A percentile compares a stretch with the other conserved stretches of the same genome.
Evolutionary conservation across 2,329 filamentous ascomycete species (phyloP).

Genomic region (Colletotrichum scovillei): DNA sequence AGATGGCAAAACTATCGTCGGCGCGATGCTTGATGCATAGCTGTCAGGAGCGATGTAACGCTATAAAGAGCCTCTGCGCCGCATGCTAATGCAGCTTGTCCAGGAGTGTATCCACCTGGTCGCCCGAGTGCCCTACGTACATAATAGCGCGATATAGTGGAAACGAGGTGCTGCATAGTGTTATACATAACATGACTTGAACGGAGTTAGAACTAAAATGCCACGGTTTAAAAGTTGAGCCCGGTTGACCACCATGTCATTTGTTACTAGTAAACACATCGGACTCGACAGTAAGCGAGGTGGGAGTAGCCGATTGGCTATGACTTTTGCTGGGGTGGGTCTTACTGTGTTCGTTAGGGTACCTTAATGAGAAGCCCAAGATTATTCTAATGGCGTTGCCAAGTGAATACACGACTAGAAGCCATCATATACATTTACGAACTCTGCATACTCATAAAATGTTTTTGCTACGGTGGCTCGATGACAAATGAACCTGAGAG

Average conservation of each 20-base stretch:
- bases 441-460: neutral
- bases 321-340: neutral
- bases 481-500: too few relatives aligned
- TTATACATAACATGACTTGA: neutral
- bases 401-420: neutral
- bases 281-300: neutral
- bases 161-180: neutral
- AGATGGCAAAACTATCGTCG: neutral
- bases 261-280: neutral
- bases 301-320: neutral
- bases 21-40: neutral
- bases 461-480: too few relatives aligned
- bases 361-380: neutral
- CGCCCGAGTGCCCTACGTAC: neutral
- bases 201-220: neutral
- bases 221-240: neutral
- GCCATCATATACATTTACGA: neutral
- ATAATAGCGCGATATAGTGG: neutral
- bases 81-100: neutral
- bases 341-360: neutral
- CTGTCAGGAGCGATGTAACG: neutral
- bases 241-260: neutral
- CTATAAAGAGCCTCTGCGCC: neutral
- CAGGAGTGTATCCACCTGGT: neutral
- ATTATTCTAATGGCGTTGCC: neutral